phyloP scores from a whole-genome alignment of 257 asterid genomes.

The Jacaranda mimosifolia region DNA sequence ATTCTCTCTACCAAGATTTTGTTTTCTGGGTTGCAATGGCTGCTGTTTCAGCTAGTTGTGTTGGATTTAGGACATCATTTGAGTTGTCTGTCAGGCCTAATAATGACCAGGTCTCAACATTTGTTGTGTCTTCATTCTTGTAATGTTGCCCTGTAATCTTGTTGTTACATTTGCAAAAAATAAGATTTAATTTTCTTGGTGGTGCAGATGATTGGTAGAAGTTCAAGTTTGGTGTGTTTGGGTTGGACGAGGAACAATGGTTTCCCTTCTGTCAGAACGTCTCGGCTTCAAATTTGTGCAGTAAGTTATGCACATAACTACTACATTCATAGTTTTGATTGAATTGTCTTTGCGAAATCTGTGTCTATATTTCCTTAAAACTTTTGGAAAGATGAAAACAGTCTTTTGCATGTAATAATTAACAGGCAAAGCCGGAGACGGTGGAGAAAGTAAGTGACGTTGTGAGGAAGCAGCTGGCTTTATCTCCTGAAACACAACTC shows the following conservation, averaged over 20 bases:
- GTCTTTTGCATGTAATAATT: not conserved
- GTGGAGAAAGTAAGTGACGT: slow-evolving; percentile 69
- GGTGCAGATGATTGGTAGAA: slow-evolving; percentile 47
- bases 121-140: not conserved
- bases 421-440: slow-evolving; percentile 74
- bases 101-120: slow-evolving; percentile 42
- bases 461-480: slow-evolving; percentile 74
- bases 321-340: not conserved
- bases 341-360: not conserved
- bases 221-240: slow-evolving; percentile 43
- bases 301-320: slow-evolving; percentile 34
- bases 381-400: too few relatives aligned
- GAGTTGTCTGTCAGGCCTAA: slow-evolving; percentile 36
- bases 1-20: not conserved
- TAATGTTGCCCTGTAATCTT: too few relatives aligned
- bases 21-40: slow-evolving; percentile 49
- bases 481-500: slow-evolving; percentile 56
- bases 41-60: slow-evolving; percentile 61
- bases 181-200: not conserved
- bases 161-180: too few relatives aligned
- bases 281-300: slow-evolving; percentile 58
- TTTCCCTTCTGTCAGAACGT: slow-evolving; percentile 52
- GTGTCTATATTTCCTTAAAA: not conserved
- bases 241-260: slow-evolving; percentile 49
- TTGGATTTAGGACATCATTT: slow-evolving; percentile 44